These are phyloP conservation scores for Zygotorulaspora sp. DNA, from an alignment of 805 yeast genomes.

Conservation along the genomic window DNA sequence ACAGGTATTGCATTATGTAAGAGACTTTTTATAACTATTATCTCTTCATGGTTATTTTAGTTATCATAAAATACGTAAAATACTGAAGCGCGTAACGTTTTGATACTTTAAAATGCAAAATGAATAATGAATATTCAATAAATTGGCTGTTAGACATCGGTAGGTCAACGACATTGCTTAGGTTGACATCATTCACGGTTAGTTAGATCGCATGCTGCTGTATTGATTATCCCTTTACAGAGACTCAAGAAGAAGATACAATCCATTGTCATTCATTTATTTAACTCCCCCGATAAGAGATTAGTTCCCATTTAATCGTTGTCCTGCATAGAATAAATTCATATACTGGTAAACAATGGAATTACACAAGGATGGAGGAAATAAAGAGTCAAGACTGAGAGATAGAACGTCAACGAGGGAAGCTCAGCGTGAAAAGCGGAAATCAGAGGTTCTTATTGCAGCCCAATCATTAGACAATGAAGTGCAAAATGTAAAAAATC, in stretches of 20 bases:
- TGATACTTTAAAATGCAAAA: too few relatives aligned
- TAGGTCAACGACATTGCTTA: not conserved
- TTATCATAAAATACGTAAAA: not conserved
- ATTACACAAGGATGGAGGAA: not conserved
- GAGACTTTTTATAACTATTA: too few relatives aligned
- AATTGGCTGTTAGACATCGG: not conserved
- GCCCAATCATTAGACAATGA: conserved; percentile 76
- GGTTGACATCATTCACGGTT: not conserved
- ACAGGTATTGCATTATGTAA: too few relatives aligned
- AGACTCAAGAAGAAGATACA: not conserved
- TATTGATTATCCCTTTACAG: not conserved
- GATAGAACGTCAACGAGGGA: conserved; percentile 5
- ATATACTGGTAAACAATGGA: not conserved
- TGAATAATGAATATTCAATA: too few relatives aligned
- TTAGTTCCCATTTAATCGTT: not conserved
- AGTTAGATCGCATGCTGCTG: conserved; percentile 1
- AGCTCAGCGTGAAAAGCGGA: conserved; percentile 32
- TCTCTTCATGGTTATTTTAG: not conserved
- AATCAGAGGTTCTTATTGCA: conserved; percentile 51
- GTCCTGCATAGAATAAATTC: not conserved
- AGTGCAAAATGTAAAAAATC: conserved; percentile 64
- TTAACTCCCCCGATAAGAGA: not conserved
- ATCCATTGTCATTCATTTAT: conserved; percentile 8
- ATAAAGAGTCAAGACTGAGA: conserved; percentile 4
- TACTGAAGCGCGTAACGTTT: not conserved